phyloP scores from a whole-genome alignment of 2,329 filamentous ascomycete species.

The Kalaharituber pfeilii region DNA sequence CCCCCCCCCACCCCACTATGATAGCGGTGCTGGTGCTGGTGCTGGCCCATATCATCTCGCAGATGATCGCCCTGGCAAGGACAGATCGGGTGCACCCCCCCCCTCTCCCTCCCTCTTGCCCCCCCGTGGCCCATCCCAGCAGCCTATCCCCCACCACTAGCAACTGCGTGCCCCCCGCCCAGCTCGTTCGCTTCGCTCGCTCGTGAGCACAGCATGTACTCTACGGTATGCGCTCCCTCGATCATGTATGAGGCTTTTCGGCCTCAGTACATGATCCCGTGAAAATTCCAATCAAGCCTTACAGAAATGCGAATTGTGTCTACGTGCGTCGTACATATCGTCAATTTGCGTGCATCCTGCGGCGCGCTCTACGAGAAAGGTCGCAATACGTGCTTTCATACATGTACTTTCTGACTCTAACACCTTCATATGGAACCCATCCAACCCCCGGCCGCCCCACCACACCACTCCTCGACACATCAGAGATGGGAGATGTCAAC shows the following conservation, averaged over 20 bases:
- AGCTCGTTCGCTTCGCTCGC: neutral
- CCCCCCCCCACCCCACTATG: no score
- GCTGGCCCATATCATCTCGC: neutral
- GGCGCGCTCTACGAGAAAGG: neutral
- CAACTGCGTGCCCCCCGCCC: no score
- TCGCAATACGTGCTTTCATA: neutral
- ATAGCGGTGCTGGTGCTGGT: no score
- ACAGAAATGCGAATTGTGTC: neutral
- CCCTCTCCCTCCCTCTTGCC: neutral
- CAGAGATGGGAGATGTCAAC: neutral
- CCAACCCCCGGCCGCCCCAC: neutral
- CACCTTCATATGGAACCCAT: neutral
- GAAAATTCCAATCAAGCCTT: slow-evolving; percentile 1
- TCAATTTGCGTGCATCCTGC: neutral
- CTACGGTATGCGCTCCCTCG: no score
- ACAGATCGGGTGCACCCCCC: neutral
- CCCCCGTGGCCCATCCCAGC: neutral
- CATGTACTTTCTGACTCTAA: no score
- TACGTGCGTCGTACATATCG: neutral
- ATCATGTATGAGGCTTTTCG: neutral
- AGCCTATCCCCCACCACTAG: no score
- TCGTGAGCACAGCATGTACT: no score
- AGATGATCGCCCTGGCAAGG: neutral
- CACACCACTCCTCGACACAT: neutral
- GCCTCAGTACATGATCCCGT: neutral